A percentile compares a stretch with the other conserved stretches of the same genome.
phyloP scores from a whole-genome alignment of 129 eudicot genomes.

The Saposhnikovia divaricata region DNA sequence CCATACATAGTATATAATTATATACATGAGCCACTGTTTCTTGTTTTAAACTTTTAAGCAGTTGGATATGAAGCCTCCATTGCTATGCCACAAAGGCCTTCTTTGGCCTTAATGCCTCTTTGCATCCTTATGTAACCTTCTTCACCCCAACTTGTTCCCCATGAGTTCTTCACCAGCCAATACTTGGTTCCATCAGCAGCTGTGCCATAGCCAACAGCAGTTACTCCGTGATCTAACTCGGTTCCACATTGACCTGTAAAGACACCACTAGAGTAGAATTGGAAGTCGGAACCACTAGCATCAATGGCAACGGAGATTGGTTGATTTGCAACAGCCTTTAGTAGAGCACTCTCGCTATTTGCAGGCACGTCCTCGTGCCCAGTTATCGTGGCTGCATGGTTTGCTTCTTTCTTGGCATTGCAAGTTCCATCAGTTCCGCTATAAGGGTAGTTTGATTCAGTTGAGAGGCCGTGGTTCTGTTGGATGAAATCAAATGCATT shows the following conservation, averaged over 20 bases:
- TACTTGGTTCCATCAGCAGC: neutral
- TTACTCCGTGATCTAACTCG: neutral
- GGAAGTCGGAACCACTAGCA: constrained; percentile 8
- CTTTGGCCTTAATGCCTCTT: constrained; percentile 4
- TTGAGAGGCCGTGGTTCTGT: constrained; percentile 4
- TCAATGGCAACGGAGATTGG: constrained; percentile 8
- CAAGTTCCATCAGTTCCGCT: constrained; percentile 8
- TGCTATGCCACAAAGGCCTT: constrained; percentile 8
- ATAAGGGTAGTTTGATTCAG: constrained; percentile 4
- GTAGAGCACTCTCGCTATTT: constrained; percentile 1
- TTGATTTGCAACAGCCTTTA: constrained; percentile 9
- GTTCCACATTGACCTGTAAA: constrained; percentile 5
- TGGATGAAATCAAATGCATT: constrained; percentile 5
- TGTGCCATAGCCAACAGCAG: constrained; percentile 8
- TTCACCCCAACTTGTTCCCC: constrained; percentile 9
- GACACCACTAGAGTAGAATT: constrained; percentile 3
- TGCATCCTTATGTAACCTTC: constrained; percentile 5
- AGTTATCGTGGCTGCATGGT: constrained; percentile 3
- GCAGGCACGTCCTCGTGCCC: constrained; percentile 12
- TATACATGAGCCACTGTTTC: too few species aligned
- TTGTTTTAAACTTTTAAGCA: neutral
- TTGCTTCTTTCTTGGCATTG: constrained; percentile 7
- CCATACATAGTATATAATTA: too few species aligned
- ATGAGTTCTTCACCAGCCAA: constrained; percentile 6
- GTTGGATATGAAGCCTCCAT: constrained; percentile 11